Evolutionary conservation across 2,329 filamentous ascomycete species (phyloP), one percentile per base, ranked within the genome.

Genomic region (Xylaria sp.): DNA sequence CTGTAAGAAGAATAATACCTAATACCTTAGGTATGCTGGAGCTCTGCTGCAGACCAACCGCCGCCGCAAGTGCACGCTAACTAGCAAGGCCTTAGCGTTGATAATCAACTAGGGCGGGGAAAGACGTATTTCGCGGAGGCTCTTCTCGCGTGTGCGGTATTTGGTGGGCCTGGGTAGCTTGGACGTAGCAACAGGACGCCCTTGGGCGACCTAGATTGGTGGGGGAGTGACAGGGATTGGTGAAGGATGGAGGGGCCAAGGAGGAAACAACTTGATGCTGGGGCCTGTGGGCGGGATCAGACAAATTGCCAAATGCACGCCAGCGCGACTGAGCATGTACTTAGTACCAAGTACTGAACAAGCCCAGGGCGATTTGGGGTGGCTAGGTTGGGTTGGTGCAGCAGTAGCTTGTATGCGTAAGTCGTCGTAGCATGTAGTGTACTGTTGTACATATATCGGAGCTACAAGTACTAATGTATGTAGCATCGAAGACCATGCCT

Each of bases 81-180:
- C 39, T 17, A 65, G 60, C 55, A 66, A 57, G 60, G 63, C 56
- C 59, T 65, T 65, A 65, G 69, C 64, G 57, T 56, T 56, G 62
- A 65, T 58, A 69, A 65, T 71, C 67, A 67, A 71, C 68, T 58
- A 64, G 63, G 56, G 65, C 65, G 70, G 70, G 69, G 70, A 63
- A 58, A 58, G 69, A 58, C 36, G 67, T 65, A 54, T 48, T 42
- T 54, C 61, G 64, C 67, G 67, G 69, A 71, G 69, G 63, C 69
- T 71, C 69, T 71, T 71, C 61, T 71, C 69, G 69, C 67, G 64
- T 67, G 56, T 67, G 61, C 65, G 61, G 59, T 69, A 64, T 66
- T 67, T 55, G 55, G 64, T 71, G 69, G 69, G 67, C 64, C 69
- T 69, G 58, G 65, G 55, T 12, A 24, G 24, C 56, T 27, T 56